These are phyloP conservation scores for Endocarpon pusillum DNA, from an alignment of 495 filamentous ascomycete species.

Conservation along the genomic window DNA sequence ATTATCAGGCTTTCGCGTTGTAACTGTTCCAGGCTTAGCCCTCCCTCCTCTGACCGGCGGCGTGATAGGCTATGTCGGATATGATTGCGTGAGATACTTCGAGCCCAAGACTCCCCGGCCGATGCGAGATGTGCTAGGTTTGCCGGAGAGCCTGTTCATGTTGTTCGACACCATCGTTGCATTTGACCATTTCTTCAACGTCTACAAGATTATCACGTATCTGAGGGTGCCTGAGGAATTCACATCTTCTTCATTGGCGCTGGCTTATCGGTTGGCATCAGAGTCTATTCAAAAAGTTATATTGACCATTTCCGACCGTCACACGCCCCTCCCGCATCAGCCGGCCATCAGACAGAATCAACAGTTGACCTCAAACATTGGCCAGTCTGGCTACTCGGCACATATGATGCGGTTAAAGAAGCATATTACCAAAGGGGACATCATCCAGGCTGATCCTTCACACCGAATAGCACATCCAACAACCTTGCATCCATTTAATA, in stretches of 20 bases:
- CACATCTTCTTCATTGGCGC: conserved; percentile 32
- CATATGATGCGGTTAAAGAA: conserved; percentile 70
- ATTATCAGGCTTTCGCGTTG: conserved; percentile 57
- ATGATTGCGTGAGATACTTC: conserved; percentile 94
- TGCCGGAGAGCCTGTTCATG: conserved; percentile 95
- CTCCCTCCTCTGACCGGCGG: conserved; percentile 79
- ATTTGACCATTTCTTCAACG: conserved; percentile 86
- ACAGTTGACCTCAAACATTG: conserved; percentile 86
- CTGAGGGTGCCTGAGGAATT: conserved; percentile 34
- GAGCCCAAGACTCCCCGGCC: conserved; percentile 79
- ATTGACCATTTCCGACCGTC: conserved; percentile 46
- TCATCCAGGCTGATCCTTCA: conserved; percentile 93
- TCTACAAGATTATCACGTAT: conserved; percentile 85
- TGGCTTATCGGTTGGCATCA: conserved; percentile 48
- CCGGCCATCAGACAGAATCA: conserved; percentile 51
- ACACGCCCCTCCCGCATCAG: conserved; percentile 63
- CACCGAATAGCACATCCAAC: conserved; percentile 85
- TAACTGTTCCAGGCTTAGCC: conserved; percentile 58
- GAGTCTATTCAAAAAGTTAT: conserved; percentile 46
- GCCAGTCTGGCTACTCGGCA: conserved; percentile 65
- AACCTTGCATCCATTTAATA: conserved; percentile 86
- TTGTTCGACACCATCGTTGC: conserved; percentile 89
- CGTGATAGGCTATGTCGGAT: conserved; percentile 89
- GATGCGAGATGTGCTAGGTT: conserved; percentile 70
- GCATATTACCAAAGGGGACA: conserved; percentile 80